A percentile compares a stretch with the other conserved stretches of the same genome.
phyloP scores from a whole-genome alignment of 176 grass and related monocot genomes.

The Ensete ventricosum region DNA sequence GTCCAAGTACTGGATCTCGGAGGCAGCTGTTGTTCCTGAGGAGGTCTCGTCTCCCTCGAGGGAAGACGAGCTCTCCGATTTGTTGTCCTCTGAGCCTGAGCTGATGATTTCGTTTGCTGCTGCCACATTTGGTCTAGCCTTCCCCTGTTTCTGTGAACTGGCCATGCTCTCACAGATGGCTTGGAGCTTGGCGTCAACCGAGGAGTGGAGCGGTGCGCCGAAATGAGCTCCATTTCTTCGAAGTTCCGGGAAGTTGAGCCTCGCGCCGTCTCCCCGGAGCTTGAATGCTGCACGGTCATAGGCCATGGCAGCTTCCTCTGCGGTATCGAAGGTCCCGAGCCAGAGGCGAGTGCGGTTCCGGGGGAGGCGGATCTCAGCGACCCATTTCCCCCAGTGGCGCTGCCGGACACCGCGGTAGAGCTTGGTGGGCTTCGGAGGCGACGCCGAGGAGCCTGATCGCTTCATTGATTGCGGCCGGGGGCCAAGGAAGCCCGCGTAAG shows the following conservation, averaged over 20 bases:
- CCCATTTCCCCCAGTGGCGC: constrained; percentile 79
- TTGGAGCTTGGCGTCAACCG: constrained; percentile 50
- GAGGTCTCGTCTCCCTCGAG: constrained; percentile 8
- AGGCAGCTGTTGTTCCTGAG: neutral
- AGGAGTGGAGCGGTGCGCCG: constrained; percentile 47
- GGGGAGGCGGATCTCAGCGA: constrained; percentile 69
- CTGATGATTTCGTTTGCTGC: neutral
- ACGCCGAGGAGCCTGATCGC: constrained; percentile 16
- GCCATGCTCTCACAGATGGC: constrained; percentile 37
- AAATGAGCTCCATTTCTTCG: constrained; percentile 33
- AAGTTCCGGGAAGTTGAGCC: constrained; percentile 67
- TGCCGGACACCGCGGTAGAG: constrained; percentile 77
- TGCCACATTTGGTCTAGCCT: too few relatives aligned
- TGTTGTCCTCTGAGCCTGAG: neutral
- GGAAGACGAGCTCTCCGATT: constrained; percentile 15
- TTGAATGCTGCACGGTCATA: constrained; percentile 59
- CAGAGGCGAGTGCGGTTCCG: constrained; percentile 66
- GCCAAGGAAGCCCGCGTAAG: constrained; percentile 7
- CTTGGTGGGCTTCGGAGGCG: constrained; percentile 29
- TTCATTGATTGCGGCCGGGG: constrained; percentile 48
- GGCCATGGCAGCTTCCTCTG: constrained; percentile 19
- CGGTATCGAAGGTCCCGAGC: constrained; percentile 17
- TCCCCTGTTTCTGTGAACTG: neutral
- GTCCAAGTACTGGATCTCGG: constrained; percentile 31
- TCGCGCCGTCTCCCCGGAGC: constrained; percentile 48